Conservation (phyloP, 805 yeast genomes). For the Ogataea sp. region DNA sequence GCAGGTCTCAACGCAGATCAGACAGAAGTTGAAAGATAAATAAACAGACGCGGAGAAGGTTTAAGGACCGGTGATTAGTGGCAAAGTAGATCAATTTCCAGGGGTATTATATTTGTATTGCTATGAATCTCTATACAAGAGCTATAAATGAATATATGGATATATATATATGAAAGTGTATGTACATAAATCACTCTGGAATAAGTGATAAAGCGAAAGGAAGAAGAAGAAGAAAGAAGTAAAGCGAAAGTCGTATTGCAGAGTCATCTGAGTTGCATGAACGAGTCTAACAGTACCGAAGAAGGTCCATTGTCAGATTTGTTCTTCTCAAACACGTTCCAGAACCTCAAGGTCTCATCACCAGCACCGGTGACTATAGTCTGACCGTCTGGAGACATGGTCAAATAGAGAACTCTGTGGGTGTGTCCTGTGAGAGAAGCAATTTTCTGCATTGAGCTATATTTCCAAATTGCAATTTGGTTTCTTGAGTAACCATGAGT, state of each 20-base stretch:
- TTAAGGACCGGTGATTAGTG: too few relatives aligned
- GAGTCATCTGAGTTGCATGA: conserved; percentile 56
- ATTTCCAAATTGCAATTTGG: conserved; percentile 91
- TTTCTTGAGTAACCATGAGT: conserved; percentile 92
- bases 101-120: too few relatives aligned
- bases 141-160: too few relatives aligned
- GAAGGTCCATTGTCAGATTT: conserved; percentile 50
- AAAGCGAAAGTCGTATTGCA: background rate
- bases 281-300: conserved; percentile 63
- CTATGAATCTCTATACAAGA: too few relatives aligned
- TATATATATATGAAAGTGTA: too few relatives aligned
- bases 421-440: conserved; percentile 94
- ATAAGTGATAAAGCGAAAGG: too few relatives aligned
- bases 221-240: too few relatives aligned
- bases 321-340: conserved; percentile 88
- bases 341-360: conserved; percentile 90
- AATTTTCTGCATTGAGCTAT: conserved; percentile 84
- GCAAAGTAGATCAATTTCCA: too few relatives aligned
- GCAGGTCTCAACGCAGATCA: too few relatives aligned
- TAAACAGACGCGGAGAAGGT: too few relatives aligned
- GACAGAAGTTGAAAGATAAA: too few relatives aligned
- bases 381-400: conserved; percentile 92
- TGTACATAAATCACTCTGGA: too few relatives aligned
- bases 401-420: conserved; percentile 79
- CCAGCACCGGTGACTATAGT: conserved; percentile 98